Evolutionary conservation across 2,329 filamentous ascomycete genomes (phyloP).

Genomic region (Scorias spongiosa): DNA sequence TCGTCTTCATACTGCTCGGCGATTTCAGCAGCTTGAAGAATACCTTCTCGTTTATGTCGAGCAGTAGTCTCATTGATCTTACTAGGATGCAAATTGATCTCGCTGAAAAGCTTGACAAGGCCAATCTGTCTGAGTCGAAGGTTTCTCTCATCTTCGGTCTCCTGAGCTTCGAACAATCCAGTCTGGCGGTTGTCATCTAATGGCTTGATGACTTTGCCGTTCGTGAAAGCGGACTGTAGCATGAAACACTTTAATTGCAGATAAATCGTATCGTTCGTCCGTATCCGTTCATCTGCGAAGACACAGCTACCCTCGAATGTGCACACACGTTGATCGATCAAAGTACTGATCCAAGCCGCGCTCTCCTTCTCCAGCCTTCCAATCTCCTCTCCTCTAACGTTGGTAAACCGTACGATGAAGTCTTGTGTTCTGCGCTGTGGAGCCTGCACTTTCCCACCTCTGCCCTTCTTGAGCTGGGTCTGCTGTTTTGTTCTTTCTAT

Average conservation of each 20-base stretch:
- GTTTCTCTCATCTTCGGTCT: constrained; percentile 71
- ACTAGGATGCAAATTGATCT: constrained; percentile 64
- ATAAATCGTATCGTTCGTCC: constrained; percentile 90
- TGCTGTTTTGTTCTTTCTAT: constrained; percentile 77
- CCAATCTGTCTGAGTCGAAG: constrained; percentile 74
- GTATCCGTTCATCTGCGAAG: constrained; percentile 68
- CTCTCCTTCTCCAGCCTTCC: constrained; percentile 76
- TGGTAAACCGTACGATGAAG: constrained; percentile 84
- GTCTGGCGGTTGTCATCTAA: constrained; percentile 55
- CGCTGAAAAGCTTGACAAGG: constrained; percentile 75
- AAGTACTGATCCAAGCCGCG: constrained; percentile 78
- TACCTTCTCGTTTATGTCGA: constrained; percentile 65
- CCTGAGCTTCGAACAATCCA: constrained; percentile 67
- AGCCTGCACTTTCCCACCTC: constrained; percentile 27
- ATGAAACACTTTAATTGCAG: constrained; percentile 71
- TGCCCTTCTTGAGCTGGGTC: constrained; percentile 29
- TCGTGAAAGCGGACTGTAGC: constrained; percentile 57
- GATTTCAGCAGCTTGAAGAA: constrained; percentile 76
- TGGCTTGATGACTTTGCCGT: constrained; percentile 43
- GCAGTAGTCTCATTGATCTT: constrained; percentile 58
- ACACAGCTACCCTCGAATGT: constrained; percentile 77
- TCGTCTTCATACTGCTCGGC: constrained; percentile 54
- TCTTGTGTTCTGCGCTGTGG: constrained; percentile 56
- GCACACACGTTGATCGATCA: constrained; percentile 84
- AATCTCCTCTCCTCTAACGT: constrained; percentile 61